Evolutionary conservation across 164 flowering plant genomes (phyloP), one percentile per base, ranked within the genome.

Genomic region (Echeveria elegans): DNA sequence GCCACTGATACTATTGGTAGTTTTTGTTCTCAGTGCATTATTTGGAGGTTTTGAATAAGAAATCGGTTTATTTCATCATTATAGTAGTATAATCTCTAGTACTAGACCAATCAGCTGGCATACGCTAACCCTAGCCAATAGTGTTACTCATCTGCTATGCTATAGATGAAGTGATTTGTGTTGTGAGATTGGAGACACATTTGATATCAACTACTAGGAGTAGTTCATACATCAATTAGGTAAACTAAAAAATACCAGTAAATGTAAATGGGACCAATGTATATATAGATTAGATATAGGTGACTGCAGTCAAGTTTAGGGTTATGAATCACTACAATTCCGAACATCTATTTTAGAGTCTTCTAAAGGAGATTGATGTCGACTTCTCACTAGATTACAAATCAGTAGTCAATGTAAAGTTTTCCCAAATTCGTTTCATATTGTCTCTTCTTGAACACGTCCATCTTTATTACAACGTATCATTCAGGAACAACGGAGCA

Each of bases 351-450:
- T 26, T 56, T 56, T 56, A 56, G 61, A 56, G 61, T 12, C 61
- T 56, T 56, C 61, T 56, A 56, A 56, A 56, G 5, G 10, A 11
- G 61, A 56, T 56, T 12, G 32, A 56, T 56, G 61, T 56, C 61
- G 31, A 26, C 31, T 56, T 14, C 18, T 56, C 32, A 28, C 61
- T 28, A 56, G 28, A 52, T 23, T 52, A 52, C 58, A 21, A 52
- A 52, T 10, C 16, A 52, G 7, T 23, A 52, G 21, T 52, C 28
- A 52, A 52, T 21, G 15, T 45, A 2, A 15, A 45, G 15, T 18
- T 12, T 6, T 29, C 58, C n/a, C n/a, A n/a, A 23, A 52, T 21
- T 52, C 7, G 10, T 52, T 52, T 8, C 58, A 52, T 52, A 14
- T 0, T n/a, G 56, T 48, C 56, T 52, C 58, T 52, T 52, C 11